Evolutionary conservation across 345 rosid species (phyloP), one percentile per base, ranked within the genome.

Genomic region (Eucalyptus tenuipes): DNA sequence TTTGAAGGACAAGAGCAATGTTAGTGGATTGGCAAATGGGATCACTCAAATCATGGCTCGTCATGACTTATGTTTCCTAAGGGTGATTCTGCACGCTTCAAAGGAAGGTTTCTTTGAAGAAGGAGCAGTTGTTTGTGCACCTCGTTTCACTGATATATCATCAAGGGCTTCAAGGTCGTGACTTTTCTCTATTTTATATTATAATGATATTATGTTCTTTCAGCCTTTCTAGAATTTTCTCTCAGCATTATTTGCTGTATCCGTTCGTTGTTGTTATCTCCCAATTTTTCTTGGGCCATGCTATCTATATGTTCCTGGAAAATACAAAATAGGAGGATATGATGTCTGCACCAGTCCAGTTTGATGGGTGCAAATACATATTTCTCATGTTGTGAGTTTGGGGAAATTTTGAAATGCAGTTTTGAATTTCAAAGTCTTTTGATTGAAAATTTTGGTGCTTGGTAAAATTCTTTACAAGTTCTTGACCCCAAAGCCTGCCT

Each of bases 31-130:
- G 85, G 90, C 57, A 85, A 91, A 91, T 89, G 90, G 29, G 81
- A 89, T 22, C 47, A 27, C 86, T 87, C 91, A 84, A 89, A 89
- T 92, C 79, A 85, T 68, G 89, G 88, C 85, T 87, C 88, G 87
- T 44, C 89, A 85, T 66, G 93, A 94, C 90, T 91, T 94, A 86
- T 93, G 94, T 93, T 95, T 95, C 88, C 89, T 96, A 68, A 95
- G 99, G 92, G 98, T 96, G 91, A 92, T 92, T 88, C 96, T 97
- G 89, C 95, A 93, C 88, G 95, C 99, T 86, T 94, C 89, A 90
- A 95, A 93, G 91, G 94, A 96, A 89, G 99, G 99, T 75, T 91
- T 92, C 90, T 93, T 97, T 68, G 98, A 97, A 91, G 99, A 95
- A 87, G 98, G 98, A 49, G 98, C 99, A 10, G 91, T 97, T 89